Percentiles rank a stretch among this genome's conserved stretches.
Evolutionary conservation across 495 filamentous ascomycete species (phyloP).

Genomic region (Beverwykella pulmonaria): DNA sequence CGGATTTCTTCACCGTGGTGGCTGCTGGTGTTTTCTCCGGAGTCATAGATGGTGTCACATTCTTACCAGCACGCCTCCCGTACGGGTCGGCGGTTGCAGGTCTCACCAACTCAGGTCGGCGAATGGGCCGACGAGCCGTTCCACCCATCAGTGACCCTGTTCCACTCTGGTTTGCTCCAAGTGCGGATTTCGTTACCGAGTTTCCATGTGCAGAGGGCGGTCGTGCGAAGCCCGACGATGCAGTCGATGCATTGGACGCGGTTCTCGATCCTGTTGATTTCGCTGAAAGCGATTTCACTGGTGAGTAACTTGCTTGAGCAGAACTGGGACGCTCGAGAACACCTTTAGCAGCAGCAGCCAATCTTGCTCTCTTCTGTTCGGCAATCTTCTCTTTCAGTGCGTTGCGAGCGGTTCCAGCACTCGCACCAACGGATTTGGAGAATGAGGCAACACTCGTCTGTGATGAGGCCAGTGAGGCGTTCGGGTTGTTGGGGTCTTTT

Average conservation of each 20-base stretch:
- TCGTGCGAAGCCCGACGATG: constrained; percentile 32
- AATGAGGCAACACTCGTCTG: constrained; percentile 46
- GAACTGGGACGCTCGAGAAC: constrained; percentile 72
- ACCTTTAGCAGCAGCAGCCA: constrained; percentile 59
- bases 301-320: constrained; percentile 68
- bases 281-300: constrained; percentile 52
- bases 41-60: constrained; percentile 49
- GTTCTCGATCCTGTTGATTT: constrained; percentile 36
- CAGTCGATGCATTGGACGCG: constrained; percentile 36
- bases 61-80: constrained; percentile 45
- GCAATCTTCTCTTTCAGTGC: constrained; percentile 78
- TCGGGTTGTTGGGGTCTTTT: constrained; percentile 79
- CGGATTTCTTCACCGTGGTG: constrained; percentile 44
- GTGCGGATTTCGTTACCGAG: constrained; percentile 29
- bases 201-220: constrained; percentile 35
- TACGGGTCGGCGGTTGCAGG: constrained; percentile 65
- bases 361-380: constrained; percentile 71
- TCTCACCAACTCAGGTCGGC: constrained; percentile 54
- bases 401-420: constrained; percentile 55
- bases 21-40: constrained; percentile 53
- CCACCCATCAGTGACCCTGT: constrained; percentile 59
- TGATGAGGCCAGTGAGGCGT: constrained; percentile 50
- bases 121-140: constrained; percentile 57
- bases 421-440: constrained; percentile 50
- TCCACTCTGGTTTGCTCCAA: constrained; percentile 35